These are phyloP conservation scores for Saussurea involucrata DNA, from an alignment of 129 eudicot species.

Conservation along the genomic window DNA sequence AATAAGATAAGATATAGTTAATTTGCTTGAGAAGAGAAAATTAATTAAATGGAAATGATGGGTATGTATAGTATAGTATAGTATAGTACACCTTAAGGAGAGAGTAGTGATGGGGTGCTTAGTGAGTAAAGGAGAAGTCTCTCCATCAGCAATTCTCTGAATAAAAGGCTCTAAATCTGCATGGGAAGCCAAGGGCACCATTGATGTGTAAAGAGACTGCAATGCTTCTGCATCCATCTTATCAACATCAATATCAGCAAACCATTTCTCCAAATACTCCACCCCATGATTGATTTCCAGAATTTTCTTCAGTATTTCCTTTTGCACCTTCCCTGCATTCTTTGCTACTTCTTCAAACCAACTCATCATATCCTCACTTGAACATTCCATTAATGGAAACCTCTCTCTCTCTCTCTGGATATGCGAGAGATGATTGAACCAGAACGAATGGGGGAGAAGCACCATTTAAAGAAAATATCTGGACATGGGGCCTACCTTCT, in stretches of 20 bases:
- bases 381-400: conserved; percentile 13
- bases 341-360: conserved; percentile 64
- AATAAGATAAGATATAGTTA: not conserved
- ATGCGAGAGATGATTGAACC: not conserved
- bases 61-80: not conserved
- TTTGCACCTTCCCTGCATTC: conserved; percentile 54
- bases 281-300: conserved; percentile 47
- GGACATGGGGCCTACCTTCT: conserved; percentile 1
- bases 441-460: not conserved
- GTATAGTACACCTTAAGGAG: conserved; percentile 60
- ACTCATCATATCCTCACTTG: conserved; percentile 28
- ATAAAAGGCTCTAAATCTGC: conserved; percentile 79
- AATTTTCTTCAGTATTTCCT: conserved; percentile 48
- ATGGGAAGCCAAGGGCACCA: conserved; percentile 71
- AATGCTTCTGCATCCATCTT: conserved; percentile 39
- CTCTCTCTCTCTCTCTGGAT: not conserved
- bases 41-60: too few relatives aligned
- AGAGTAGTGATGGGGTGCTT: conserved; percentile 60
- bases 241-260: conserved; percentile 43
- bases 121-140: conserved; percentile 61
- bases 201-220: conserved; percentile 45
- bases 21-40: not conserved
- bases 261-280: conserved; percentile 70
- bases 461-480: not conserved
- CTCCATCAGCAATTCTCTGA: conserved; percentile 79